Percentiles rank a stretch among this genome's conserved stretches.
Conservation (phyloP, 1,284 basidiomycete genomes). For the Termitomyces sp. region DNA sequence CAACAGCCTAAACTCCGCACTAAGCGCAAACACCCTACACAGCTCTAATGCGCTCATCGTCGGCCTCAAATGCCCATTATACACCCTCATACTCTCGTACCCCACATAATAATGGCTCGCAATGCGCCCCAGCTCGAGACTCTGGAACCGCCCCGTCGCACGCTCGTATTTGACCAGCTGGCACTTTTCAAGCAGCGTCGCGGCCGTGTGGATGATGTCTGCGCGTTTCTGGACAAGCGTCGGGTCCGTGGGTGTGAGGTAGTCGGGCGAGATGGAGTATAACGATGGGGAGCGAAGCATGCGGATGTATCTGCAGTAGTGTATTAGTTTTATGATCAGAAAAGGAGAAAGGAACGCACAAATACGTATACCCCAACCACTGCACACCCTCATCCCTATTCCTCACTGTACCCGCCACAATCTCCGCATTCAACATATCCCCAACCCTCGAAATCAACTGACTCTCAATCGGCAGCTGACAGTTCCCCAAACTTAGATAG, state of each 20-base stretch:
- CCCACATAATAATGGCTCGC: conserved; percentile 97
- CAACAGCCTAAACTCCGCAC: conserved; percentile 95
- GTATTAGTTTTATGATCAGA: neutral
- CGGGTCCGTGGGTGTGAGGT: conserved; percentile 75
- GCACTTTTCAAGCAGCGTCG: conserved; percentile 91
- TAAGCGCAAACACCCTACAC: conserved; percentile 94
- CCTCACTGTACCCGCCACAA: conserved; percentile 92
- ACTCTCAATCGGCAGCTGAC: conserved; percentile 95
- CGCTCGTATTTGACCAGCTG: conserved; percentile 94
- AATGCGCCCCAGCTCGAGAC: conserved; percentile 90
- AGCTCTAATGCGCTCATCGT: conserved; percentile 88
- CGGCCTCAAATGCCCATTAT: conserved; percentile 91
- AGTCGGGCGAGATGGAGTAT: conserved; percentile 89
- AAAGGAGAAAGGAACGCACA: conserved; percentile 48
- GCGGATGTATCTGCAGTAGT: conserved; percentile 73
- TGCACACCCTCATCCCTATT: conserved; percentile 97
- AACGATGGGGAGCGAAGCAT: conserved; percentile 90
- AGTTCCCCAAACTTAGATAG: conserved; percentile 90
- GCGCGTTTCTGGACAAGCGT: conserved; percentile 90
- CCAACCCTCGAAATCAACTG: conserved; percentile 92
- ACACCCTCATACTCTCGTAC: conserved; percentile 93
- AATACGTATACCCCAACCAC: conserved; percentile 93
- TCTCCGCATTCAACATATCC: conserved; percentile 97
- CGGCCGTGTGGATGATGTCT: conserved; percentile 93
- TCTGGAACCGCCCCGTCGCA: conserved; percentile 82